Evolutionary conservation across 176 grass and related monocot species (phyloP).

Genomic region (Tillandsia fasciculata): DNA sequence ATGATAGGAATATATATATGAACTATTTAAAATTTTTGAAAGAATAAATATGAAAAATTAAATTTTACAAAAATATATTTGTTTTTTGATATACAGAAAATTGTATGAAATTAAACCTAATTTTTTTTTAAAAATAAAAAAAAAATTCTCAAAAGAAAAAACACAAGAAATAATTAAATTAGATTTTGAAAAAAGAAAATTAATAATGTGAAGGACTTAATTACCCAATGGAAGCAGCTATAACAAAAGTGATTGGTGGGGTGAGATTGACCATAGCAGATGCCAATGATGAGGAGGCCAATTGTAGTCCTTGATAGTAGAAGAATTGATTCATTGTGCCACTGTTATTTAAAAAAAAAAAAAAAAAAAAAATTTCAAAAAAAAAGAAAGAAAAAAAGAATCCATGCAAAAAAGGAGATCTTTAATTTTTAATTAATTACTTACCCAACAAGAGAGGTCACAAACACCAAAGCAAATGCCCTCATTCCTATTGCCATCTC

Average conservation of each 20-base stretch:
- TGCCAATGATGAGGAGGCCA: conserved; percentile 54
- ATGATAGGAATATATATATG: no score
- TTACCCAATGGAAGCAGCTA: conserved; percentile 59
- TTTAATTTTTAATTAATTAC: not conserved
- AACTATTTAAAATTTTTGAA: no score
- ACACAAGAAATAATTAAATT: not conserved
- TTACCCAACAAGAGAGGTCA: conserved; percentile 60
- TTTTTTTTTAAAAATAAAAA: no score
- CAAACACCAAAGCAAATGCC: no score
- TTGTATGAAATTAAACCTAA: no score
- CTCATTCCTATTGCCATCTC: no score
- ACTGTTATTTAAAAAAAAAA: conserved; percentile 16
- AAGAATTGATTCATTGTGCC: conserved; percentile 45
- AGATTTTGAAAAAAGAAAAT: not conserved
- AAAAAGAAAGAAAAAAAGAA: not conserved
- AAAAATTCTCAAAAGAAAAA: not conserved
- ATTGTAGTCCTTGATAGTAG: conserved; percentile 41
- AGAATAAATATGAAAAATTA: no score
- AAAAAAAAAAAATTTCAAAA: not conserved
- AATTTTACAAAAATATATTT: no score
- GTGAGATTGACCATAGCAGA: conserved; percentile 58
- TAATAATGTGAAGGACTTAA: no score
- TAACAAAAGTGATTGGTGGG: conserved; percentile 56
- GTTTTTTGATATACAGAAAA: no score
- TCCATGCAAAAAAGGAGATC: not conserved